Evolutionary conservation across 768 basidiomycete species (phyloP).

Genomic region (Collybia mongolica): DNA sequence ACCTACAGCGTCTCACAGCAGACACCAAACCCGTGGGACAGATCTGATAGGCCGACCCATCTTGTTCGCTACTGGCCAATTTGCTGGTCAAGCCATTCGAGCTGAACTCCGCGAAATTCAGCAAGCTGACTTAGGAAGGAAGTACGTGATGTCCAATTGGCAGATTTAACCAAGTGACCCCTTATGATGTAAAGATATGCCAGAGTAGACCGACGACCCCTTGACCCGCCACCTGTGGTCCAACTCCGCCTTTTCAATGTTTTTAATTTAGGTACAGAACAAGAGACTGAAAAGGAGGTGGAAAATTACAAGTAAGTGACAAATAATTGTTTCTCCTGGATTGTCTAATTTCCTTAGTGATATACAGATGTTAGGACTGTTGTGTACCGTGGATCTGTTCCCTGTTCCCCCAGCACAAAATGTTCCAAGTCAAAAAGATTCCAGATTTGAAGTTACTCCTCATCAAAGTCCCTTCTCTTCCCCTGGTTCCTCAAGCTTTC

Average conservation of each 20-base stretch:
- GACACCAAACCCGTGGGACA: constrained; percentile 18
- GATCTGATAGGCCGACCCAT: constrained; percentile 49
- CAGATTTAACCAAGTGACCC: constrained; percentile 8
- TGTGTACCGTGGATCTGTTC: constrained; percentile 80
- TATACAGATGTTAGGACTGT: constrained; percentile 59
- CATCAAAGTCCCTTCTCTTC: constrained; percentile 14
- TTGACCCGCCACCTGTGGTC: constrained; percentile 68
- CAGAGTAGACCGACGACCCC: constrained; percentile 58
- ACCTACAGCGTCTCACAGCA: constrained; percentile 2
- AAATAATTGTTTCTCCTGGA: background rate
- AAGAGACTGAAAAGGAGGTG: constrained; percentile 42
- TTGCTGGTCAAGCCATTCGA: constrained; percentile 55
- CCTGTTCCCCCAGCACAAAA: constrained; percentile 39
- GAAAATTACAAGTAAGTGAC: constrained; percentile 44
- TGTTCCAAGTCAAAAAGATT: background rate
- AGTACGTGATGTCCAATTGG: constrained; percentile 33
- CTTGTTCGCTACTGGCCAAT: constrained; percentile 57
- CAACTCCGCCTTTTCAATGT: constrained; percentile 49
- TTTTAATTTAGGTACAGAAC: constrained; percentile 36
- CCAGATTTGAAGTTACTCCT: constrained; percentile 10
- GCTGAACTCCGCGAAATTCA: constrained; percentile 59
- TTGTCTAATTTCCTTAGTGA: constrained; percentile 36
- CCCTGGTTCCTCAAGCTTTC: constrained; percentile 6
- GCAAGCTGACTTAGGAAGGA: constrained; percentile 66
- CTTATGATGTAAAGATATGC: constrained; percentile 43